Base-by-base conservation (phyloP, 1,284 basidiomycete species). In the Pseudozyma flocculosa region DNA sequence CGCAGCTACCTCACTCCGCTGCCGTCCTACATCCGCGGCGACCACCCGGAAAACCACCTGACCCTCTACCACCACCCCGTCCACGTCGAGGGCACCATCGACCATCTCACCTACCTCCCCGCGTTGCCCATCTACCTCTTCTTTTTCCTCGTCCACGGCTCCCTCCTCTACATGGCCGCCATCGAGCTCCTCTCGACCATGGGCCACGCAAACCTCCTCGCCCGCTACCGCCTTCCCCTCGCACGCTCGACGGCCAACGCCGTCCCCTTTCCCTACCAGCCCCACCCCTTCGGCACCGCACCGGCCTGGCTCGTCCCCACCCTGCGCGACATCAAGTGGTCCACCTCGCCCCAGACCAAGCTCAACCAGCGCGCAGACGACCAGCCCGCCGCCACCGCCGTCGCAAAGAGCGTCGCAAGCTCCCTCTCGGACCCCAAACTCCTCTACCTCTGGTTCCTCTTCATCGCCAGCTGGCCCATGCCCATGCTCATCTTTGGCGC, bases 271-370 rank as follows among this genome's bases (percentile, higher is more conserved):
- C 63, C 67, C 17, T 58, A 61, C 39, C 71, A 73, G 36, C 63
- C 69, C 2, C 75, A 78, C 43, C 73, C 61, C 13, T 78, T 72
- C 49, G 74, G 74, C 47, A 72, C 75, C 1, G 75, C 75, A 3
- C 75, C 75, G 8, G 17, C 26, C 18, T 75, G 61, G 63, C 60
- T 76, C 49, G 70, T 70, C 39, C 51, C 64, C 4, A 45, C 58
- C 32, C 63, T 78, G 23, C 59, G 55, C 21, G 74, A 78, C 38
- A 41, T 78, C 41, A 65, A 74, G 24, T 55, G 51, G 41, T 48
- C 56, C 10, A 62, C 65, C 9, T 55, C 50, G 13, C 58, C 52
- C 43, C 50, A 55, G 15, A 32, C 52, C 34, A 55, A 54, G 34
- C 40, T 54, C 4, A 49, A 51, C 39, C 47, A 53, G 38, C 52